These are phyloP conservation scores for Rhodotorula kratochvilovae DNA, from an alignment of 768 basidiomycete species.

Conservation along the genomic window DNA sequence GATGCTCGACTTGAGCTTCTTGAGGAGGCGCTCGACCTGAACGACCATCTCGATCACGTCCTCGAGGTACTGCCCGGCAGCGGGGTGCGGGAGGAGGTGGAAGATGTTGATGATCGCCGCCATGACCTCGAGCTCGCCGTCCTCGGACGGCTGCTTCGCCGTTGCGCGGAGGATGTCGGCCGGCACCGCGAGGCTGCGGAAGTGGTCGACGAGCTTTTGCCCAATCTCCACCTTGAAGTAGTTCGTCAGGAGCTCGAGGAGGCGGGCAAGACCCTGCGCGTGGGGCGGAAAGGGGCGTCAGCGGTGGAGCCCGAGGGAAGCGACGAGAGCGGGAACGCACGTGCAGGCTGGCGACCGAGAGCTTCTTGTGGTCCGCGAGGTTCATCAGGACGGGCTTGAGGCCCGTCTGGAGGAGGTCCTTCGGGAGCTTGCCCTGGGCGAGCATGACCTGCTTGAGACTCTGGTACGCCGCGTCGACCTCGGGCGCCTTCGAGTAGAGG, in stretches of 20 bases:
- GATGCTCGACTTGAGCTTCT: constrained; percentile 80
- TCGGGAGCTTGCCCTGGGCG: constrained; percentile 85
- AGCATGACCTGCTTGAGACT: constrained; percentile 81
- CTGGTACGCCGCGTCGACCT: constrained; percentile 91
- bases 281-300: too few relatives aligned
- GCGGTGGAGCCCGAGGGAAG: accelerated
- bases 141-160: constrained; percentile 63
- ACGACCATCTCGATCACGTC: constrained; percentile 81
- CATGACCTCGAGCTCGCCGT: constrained; percentile 85
- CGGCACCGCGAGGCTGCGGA: constrained; percentile 83
- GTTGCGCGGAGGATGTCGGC: constrained; percentile 75
- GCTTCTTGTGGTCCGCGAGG: constrained; percentile 87
- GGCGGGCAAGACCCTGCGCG: constrained; percentile 78
- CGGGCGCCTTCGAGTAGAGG: constrained; percentile 80
- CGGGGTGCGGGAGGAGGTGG: constrained; percentile 78
- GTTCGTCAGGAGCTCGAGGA: constrained; percentile 89
- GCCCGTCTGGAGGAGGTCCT: constrained; percentile 90
- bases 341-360: constrained; percentile 77
- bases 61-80: constrained; percentile 86
- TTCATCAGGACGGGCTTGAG: constrained; percentile 96
- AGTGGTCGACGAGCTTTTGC: constrained; percentile 92
- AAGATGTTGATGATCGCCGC: constrained; percentile 96
- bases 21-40: constrained; percentile 83
- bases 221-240: constrained; percentile 99
- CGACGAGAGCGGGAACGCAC: neutral